Conservation (phyloP, 2,329 filamentous ascomycete genomes). For the Gnomoniopsis sp. region DNA sequence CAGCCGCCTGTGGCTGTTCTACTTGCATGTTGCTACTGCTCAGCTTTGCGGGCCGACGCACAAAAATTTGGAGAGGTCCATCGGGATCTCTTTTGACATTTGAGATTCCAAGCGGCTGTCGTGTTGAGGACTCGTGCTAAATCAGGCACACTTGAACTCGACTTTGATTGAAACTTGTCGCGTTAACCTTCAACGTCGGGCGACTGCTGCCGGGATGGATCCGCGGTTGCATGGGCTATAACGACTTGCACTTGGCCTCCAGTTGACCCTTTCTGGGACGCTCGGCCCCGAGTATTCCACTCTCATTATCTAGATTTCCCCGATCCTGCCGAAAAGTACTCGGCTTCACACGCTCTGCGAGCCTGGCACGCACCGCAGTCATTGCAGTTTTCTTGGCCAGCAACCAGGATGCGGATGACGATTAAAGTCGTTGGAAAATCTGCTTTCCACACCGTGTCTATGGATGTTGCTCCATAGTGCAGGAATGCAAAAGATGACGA, state of each 20-base stretch:
- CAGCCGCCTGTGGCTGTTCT: slow-evolving; percentile 10
- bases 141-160: not conserved
- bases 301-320: not conserved
- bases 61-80: not conserved
- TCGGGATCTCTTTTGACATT: not conserved
- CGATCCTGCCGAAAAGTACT: not conserved
- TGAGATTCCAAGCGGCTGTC: not conserved
- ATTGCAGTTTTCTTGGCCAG: not conserved
- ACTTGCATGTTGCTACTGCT: not conserved
- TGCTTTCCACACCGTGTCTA: not conserved
- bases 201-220: not conserved
- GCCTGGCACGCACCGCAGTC: not conserved
- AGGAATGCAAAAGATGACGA: not conserved
- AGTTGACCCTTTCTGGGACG: not conserved
- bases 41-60: not conserved
- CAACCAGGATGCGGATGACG: not conserved
- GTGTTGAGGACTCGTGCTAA: not conserved
- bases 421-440: not conserved
- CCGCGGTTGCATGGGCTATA: not conserved
- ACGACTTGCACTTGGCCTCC: not conserved
- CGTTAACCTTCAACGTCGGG: not conserved
- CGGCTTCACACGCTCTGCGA: not conserved
- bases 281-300: not conserved
- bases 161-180: no score
- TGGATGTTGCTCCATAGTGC: not conserved